These are phyloP conservation scores for Hyaloperonospora brassicae DNA, from an alignment of 352 stramenopile species.

Conservation along the genomic window DNA sequence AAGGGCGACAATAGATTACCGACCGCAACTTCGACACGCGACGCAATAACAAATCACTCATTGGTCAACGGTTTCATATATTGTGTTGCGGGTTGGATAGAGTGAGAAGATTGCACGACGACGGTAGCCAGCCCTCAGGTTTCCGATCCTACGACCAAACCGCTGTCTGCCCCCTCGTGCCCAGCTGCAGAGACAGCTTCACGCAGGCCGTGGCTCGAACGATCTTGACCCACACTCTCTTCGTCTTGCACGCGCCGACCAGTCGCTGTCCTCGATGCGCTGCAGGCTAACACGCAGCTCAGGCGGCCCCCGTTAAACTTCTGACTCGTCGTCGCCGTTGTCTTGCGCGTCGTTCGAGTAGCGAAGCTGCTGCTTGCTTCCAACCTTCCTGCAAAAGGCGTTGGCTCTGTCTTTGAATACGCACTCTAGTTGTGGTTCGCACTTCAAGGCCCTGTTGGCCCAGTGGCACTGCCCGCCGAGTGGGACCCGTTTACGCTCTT, in stretches of 20 bases:
- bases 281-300: slow-evolving; percentile 19
- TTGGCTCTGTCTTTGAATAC: slow-evolving; percentile 14
- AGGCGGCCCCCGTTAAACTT: slow-evolving; percentile 7
- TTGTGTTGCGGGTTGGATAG: too few species aligned
- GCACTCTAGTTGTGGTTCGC: slow-evolving; percentile 4
- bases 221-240: slow-evolving; percentile 8
- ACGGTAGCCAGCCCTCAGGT: too few species aligned
- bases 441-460: slow-evolving; percentile 24
- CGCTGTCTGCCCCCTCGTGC: too few species aligned
- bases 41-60: too few species aligned
- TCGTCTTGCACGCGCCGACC: slow-evolving; percentile 28
- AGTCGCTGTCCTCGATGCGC: slow-evolving; percentile 24
- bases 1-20: too few species aligned
- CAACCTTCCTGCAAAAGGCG: too few species aligned
- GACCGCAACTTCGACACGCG: too few species aligned
- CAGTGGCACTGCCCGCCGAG: slow-evolving; percentile 22
- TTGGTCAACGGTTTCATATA: too few species aligned
- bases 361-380: not conserved
- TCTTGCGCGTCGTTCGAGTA: not conserved
- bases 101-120: too few species aligned
- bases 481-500: slow-evolving; percentile 5
- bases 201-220: too few species aligned
- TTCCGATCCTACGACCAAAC: too few species aligned
- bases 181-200: too few species aligned
- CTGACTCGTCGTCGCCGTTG: not conserved